phyloP scores from a whole-genome alignment of 2,329 filamentous ascomycete genomes.

The Claviceps paspali region DNA sequence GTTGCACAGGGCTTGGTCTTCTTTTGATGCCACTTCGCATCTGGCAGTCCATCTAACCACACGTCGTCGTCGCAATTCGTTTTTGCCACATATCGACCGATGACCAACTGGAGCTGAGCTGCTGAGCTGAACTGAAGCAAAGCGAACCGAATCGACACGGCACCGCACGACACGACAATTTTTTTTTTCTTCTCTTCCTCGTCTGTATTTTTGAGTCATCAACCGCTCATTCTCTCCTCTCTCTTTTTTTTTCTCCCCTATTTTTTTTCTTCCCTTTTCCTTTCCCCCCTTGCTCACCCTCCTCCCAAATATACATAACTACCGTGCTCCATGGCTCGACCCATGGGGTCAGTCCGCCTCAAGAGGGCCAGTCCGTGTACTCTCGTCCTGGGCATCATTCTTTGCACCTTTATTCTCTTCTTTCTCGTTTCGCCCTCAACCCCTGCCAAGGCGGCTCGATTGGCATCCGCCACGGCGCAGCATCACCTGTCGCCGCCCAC shows the following conservation, averaged over 20 bases:
- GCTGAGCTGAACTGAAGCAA: background rate
- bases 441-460: slow-evolving; percentile 26
- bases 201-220: no score
- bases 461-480: slow-evolving; percentile 30
- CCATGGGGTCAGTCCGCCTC: slow-evolving; percentile 52
- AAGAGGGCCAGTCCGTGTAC: slow-evolving; percentile 70
- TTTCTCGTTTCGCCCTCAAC: slow-evolving; percentile 43
- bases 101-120: background rate
- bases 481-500: slow-evolving; percentile 29
- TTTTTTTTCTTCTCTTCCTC: no score
- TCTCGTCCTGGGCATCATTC: slow-evolving; percentile 52
- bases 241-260: background rate
- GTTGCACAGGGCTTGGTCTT: background rate
- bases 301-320: background rate
- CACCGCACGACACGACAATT: no score
- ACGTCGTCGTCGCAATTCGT: slow-evolving; percentile 5
- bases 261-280: background rate
- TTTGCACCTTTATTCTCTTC: slow-evolving; percentile 58
- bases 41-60: slow-evolving; percentile 2
- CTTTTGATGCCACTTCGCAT: background rate
- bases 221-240: no score
- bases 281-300: no score
- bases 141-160: background rate
- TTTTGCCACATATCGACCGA: slow-evolving; percentile 5
- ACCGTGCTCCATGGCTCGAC: slow-evolving; percentile 32